phyloP scores from a whole-genome alignment of 768 basidiomycete species.

The Inosperma sp. region DNA sequence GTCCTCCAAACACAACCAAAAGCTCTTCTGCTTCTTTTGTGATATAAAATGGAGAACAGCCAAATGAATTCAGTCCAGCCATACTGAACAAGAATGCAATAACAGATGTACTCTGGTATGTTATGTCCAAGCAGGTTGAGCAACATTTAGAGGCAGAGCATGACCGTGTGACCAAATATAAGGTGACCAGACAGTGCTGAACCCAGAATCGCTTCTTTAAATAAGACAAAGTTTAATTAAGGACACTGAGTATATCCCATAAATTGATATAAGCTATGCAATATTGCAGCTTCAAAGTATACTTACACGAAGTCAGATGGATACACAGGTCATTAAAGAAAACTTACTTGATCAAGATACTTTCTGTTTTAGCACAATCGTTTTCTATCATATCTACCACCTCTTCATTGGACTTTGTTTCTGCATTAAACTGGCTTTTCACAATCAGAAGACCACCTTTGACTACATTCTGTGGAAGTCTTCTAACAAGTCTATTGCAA shows the following conservation, averaged over 20 bases:
- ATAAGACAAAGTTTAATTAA: too few relatives aligned
- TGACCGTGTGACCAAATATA: too few relatives aligned
- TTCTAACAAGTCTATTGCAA: neutral
- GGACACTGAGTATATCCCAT: too few relatives aligned
- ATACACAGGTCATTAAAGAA: too few relatives aligned
- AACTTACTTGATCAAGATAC: neutral
- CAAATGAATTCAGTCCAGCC: too few relatives aligned
- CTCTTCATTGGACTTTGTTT: neutral
- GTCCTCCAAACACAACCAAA: neutral
- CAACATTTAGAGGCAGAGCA: too few relatives aligned
- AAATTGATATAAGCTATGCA: too few relatives aligned
- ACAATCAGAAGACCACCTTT: neutral
- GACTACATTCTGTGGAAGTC: neutral
- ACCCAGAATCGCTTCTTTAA: too few relatives aligned
- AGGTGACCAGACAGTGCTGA: too few relatives aligned
- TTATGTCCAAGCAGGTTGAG: too few relatives aligned
- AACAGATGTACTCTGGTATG: neutral
- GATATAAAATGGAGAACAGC: neutral
- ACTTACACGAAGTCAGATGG: too few relatives aligned
- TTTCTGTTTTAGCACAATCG: neutral
- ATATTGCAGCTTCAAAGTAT: too few relatives aligned
- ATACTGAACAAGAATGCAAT: neutral
- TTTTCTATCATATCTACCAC: neutral
- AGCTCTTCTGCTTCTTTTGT: neutral
- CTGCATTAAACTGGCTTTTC: neutral